These are phyloP conservation scores for Phallus indusiatus DNA, from an alignment of 768 basidiomycete species.

Conservation along the genomic window DNA sequence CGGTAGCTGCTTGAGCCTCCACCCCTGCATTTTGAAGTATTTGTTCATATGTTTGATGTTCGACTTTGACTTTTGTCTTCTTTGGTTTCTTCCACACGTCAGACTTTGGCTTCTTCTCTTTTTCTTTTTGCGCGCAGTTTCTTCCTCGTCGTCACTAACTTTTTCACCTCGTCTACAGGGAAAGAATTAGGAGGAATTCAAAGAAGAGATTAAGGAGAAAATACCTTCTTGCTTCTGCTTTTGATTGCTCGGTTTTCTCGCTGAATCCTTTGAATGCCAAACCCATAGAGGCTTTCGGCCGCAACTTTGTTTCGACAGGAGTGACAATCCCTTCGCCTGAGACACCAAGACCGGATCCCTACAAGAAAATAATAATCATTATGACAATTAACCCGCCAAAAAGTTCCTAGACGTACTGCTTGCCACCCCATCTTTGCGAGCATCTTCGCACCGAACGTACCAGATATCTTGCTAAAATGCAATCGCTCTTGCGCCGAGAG, in stretches of 20 bases:
- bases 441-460: constrained; percentile 80
- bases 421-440: constrained; percentile 96
- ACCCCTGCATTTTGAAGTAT: constrained; percentile 82
- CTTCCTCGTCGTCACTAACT: constrained; percentile 65
- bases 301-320: constrained; percentile 76
- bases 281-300: constrained; percentile 72
- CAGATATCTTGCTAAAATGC: constrained; percentile 77
- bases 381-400: background rate
- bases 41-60: constrained; percentile 97
- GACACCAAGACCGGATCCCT: constrained; percentile 61
- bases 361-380: background rate
- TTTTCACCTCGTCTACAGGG: constrained; percentile 34
- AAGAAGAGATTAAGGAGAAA: constrained; percentile 17
- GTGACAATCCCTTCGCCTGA: constrained; percentile 76
- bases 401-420: constrained; percentile 30
- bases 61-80: constrained; percentile 75
- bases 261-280: constrained; percentile 81
- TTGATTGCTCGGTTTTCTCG: constrained; percentile 81
- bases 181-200: background rate
- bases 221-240: constrained; percentile 64
- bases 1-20: constrained; percentile 36
- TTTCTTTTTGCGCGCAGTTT: constrained; percentile 37
- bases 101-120: constrained; percentile 46
- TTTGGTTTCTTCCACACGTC: constrained; percentile 82
- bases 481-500: constrained; percentile 57